phyloP scores from a whole-genome alignment of 306 rosid genomes.

The Mimosa bimucronata region DNA sequence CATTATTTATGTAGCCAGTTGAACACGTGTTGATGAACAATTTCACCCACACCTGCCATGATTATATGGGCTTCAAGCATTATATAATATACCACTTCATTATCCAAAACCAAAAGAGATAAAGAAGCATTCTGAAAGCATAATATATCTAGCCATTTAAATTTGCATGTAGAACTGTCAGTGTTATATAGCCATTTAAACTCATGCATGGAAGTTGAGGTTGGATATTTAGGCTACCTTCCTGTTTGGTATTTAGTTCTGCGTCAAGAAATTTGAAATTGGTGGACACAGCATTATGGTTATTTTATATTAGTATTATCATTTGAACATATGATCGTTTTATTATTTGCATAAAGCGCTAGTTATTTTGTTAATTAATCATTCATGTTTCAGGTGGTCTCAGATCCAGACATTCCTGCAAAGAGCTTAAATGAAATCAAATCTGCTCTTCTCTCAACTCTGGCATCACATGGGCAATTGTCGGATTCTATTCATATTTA shows the following conservation, averaged over 20 bases:
- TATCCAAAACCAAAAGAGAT: background rate
- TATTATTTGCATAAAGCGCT: background rate
- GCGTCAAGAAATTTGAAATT: background rate
- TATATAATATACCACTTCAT: background rate
- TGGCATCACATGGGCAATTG: constrained; percentile 70
- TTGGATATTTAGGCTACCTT: background rate
- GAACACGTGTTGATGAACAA: background rate
- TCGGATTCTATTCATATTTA: constrained; percentile 60
- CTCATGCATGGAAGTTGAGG: background rate
- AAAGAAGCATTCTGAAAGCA: constrained; percentile 13
- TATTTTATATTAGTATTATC: background rate
- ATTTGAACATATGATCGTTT: background rate
- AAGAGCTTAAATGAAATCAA: constrained; percentile 65
- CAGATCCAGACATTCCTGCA: constrained; percentile 47
- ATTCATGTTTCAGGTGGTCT: constrained; percentile 58
- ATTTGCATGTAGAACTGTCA: constrained; percentile 26
- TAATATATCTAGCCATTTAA: constrained; percentile 25
- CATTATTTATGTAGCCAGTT: background rate
- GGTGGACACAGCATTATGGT: background rate
- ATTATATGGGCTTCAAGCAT: background rate
- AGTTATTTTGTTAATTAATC: background rate
- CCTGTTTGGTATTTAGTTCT: background rate
- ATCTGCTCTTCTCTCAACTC: constrained; percentile 74
- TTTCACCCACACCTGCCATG: background rate
- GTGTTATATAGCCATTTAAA: background rate